Evolutionary conservation across 768 basidiomycete species (phyloP).

Genomic region (Cystobasidium onofrii): DNA sequence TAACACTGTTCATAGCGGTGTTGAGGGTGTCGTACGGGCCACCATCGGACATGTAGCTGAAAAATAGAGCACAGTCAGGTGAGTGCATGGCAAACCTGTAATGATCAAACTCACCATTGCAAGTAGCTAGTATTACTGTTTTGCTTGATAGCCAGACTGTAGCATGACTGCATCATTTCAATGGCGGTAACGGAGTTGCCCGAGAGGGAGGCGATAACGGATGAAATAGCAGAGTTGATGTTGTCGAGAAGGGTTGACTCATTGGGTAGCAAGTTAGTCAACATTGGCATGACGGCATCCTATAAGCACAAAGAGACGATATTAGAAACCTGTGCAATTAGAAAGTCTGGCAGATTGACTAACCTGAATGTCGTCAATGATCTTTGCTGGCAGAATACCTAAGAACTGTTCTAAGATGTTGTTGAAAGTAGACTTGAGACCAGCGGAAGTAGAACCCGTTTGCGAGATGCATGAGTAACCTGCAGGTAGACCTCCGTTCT

Average conservation of each 20-base stretch:
- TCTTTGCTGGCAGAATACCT: constrained; percentile 40
- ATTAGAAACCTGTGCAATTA: no score
- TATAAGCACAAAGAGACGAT: not conserved
- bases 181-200: constrained; percentile 37
- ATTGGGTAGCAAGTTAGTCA: constrained; percentile 37
- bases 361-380: constrained; percentile 35
- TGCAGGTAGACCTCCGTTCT: constrained; percentile 36
- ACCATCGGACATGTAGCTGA: constrained; percentile 27
- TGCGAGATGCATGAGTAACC: constrained; percentile 38
- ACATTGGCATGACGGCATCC: constrained; percentile 38
- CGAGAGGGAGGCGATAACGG: constrained; percentile 35
- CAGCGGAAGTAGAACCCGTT: constrained; percentile 32
- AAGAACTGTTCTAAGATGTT: constrained; percentile 40
- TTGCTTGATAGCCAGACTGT: constrained; percentile 35
- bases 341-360: not conserved
- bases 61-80: no score
- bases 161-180: constrained; percentile 34
- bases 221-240: constrained; percentile 34
- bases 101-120: constrained; percentile 35
- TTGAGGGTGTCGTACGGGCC: constrained; percentile 37
- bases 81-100: no score
- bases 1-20: constrained; percentile 37
- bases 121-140: constrained; percentile 36
- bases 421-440: constrained; percentile 35
- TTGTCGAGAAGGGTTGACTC: constrained; percentile 33